Evolutionary conservation across 1,284 basidiomycete species (phyloP).

Genomic region (Hypsizygus ulmarius): DNA sequence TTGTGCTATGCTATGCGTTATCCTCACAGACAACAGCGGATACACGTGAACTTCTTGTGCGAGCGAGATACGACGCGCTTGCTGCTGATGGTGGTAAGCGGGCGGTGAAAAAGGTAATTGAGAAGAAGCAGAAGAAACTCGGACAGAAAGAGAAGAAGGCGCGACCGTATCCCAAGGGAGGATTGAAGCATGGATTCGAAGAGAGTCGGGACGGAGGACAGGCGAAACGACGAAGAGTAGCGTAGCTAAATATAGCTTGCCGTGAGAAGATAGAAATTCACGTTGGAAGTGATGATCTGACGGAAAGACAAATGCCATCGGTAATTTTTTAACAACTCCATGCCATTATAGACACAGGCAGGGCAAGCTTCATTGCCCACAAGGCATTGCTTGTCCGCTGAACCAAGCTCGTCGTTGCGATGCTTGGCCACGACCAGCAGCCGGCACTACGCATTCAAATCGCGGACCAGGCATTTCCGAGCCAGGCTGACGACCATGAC

Average conservation of each 20-base stretch:
- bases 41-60: conserved; percentile 69
- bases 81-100: conserved; percentile 71
- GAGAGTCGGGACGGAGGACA: conserved; percentile 14
- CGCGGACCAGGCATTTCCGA: not conserved
- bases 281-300: not conserved
- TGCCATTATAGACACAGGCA: no score
- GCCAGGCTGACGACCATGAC: not conserved
- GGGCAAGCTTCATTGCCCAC: no score
- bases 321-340: no score
- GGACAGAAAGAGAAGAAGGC: conserved; percentile 88
- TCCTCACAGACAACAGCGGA: conserved; percentile 51
- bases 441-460: not conserved
- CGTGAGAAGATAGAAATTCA: not conserved
- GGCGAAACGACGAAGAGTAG: conserved; percentile 19
- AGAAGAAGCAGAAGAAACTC: conserved; percentile 86
- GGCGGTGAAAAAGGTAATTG: conserved; percentile 85
- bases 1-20: conserved; percentile 5
- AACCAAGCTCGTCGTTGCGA: not conserved
- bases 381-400: not conserved
- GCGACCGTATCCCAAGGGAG: conserved; percentile 57
- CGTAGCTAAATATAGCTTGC: not conserved
- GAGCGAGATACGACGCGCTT: conserved; percentile 76
- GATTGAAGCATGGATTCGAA: conserved; percentile 5
- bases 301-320: no score
- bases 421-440: conserved; percentile 4